Base-by-base conservation (phyloP, 148 eudicot species). In the Amaranthus hypochondriacus region DNA sequence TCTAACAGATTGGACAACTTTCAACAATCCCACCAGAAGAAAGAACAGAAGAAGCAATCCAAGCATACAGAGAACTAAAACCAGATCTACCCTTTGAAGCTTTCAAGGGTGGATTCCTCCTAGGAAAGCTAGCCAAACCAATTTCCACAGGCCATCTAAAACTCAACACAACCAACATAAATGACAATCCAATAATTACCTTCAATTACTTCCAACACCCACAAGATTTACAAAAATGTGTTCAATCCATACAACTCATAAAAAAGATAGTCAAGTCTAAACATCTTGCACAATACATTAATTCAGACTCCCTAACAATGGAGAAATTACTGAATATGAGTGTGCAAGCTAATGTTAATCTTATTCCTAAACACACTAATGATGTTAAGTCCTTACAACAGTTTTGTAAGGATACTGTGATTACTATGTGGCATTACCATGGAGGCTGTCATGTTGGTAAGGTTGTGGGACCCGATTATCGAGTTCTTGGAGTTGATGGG, bases 361-460 rank as follows among this genome's bases (percentile, higher is more conserved):
- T 92, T 11, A 81, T 92, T 11, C 99, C 99, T 2, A 90, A 77
- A 71, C 92, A 90, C 59, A 87, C 89, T 2, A 90, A 95, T 51
- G 94, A 90, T 68, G 87, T 89, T 0, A 10, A 79, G 65, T 87
- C 87, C 9, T 52, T 92, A 47, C 86, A 90, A 75, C 97, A 95
- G 84, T 95, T 86, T 64, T 95, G 99, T 70, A 95, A 79, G 71
- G 97, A 95, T 79, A 95, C 93, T 15, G 96, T 92, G 7, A 81
- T 86, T 67, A 90, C 99, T 42, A 92, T 95, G 48, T 95, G 99
- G 99, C 99, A 95, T 60, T 95, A 92, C 78, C 99, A 95, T 75
- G 99, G 99, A 0, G 99, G 99, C 4, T 95, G 99, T 79, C 96
- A 87, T 3, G 86, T 92, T 62, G 97, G 92, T 9, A 84, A 74